phyloP scores from a whole-genome alignment of 345 rosid genomes.

The Eucalyptus viminalis region DNA sequence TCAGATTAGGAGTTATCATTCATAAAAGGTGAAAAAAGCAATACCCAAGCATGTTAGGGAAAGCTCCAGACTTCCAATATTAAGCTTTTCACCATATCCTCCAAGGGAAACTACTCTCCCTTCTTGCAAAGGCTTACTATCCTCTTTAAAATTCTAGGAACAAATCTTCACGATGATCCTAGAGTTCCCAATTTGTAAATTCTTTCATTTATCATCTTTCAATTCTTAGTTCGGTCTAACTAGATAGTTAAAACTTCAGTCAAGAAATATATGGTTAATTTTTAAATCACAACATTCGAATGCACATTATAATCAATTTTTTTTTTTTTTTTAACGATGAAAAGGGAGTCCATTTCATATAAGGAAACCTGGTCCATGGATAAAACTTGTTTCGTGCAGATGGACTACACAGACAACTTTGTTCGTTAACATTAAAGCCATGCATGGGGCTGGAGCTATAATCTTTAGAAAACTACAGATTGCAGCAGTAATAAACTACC shows the following conservation, averaged over 20 bases:
- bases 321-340: neutral
- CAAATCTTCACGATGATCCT: neutral
- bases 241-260: neutral
- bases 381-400: neutral
- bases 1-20: neutral
- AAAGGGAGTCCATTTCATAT: neutral
- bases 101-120: neutral
- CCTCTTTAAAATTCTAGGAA: neutral
- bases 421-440: neutral
- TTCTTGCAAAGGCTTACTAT: neutral
- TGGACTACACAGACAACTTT: neutral
- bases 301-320: neutral
- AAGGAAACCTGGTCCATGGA: neutral
- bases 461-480: neutral
- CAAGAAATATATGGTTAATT: neutral
- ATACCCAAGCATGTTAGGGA: neutral
- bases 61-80: neutral
- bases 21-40: neutral
- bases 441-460: neutral
- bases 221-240: neutral
- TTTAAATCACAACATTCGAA: neutral
- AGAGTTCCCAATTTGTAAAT: neutral
- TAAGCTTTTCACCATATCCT: neutral
- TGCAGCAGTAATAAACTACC: conserved; percentile 23
- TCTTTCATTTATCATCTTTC: neutral